Evolutionary conservation across 345 rosid genomes (phyloP).

Genomic region (Isatis tinctoria): DNA sequence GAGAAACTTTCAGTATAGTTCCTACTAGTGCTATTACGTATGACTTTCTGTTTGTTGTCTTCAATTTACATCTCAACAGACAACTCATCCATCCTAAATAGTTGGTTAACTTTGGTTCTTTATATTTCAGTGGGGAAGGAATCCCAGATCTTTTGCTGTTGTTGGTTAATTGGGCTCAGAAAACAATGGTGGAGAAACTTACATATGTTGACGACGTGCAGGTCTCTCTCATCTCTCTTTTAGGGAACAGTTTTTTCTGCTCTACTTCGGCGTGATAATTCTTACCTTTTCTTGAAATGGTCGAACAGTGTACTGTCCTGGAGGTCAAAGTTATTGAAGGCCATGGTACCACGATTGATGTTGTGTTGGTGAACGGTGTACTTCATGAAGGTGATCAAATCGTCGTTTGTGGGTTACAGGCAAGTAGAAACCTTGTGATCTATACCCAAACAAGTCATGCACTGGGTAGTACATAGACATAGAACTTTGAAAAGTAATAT

Average conservation of each 20-base stretch:
- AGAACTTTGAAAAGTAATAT: not conserved
- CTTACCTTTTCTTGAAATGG: constrained; percentile 29
- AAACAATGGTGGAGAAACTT: constrained; percentile 91
- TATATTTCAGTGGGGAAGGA: constrained; percentile 75
- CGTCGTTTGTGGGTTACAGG: constrained; percentile 96
- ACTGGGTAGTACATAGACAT: not conserved
- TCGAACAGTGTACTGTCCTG: constrained; percentile 83
- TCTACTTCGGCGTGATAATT: constrained; percentile 13
- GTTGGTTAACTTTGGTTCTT: constrained; percentile 27
- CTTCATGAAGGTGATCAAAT: constrained; percentile 94
- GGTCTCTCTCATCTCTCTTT: constrained; percentile 36
- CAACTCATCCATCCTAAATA: constrained; percentile 8
- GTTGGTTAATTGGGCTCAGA: constrained; percentile 90
- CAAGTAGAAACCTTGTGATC: constrained; percentile 32
- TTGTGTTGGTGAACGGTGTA: constrained; percentile 83
- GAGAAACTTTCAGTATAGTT: constrained; percentile 74
- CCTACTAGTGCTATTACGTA: constrained; percentile 94
- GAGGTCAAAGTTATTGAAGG: constrained; percentile 98
- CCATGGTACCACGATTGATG: constrained; percentile 93
- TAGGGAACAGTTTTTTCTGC: not conserved
- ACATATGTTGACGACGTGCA: constrained; percentile 76
- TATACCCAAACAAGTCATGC: not conserved
- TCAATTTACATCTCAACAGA: not conserved
- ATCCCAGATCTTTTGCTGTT: constrained; percentile 80
- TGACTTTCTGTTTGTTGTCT: constrained; percentile 6